These are phyloP conservation scores for Oryza brachyantha DNA, from an alignment of 176 grass and related monocot genomes.

Conservation along the genomic window DNA sequence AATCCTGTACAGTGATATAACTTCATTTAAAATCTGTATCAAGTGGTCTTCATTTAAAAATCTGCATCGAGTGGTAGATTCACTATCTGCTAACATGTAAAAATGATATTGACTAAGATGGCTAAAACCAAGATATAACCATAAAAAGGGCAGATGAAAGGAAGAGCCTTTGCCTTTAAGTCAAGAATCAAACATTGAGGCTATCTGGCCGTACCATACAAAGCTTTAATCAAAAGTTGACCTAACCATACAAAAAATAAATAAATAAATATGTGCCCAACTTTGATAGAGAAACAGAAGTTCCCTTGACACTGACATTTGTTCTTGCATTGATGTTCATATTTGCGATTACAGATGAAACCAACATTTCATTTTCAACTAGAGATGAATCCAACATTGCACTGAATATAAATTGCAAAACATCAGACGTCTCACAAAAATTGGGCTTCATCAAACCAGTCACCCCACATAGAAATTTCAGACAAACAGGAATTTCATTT, in stretches of 20 bases:
- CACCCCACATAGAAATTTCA: neutral
- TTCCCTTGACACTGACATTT: slow-evolving; percentile 11
- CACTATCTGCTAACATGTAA: neutral
- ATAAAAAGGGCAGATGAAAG: slow-evolving; percentile 3
- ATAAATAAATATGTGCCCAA: slow-evolving; percentile 27
- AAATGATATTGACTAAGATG: neutral
- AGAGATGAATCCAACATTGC: neutral
- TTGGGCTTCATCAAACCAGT: neutral
- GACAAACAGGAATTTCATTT: slow-evolving; percentile 1
- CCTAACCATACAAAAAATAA: slow-evolving; percentile 26
- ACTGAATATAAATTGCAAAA: neutral
- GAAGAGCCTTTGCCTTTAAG: neutral
- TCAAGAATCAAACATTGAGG: neutral
- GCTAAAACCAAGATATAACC: neutral
- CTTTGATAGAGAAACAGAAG: slow-evolving; percentile 29
- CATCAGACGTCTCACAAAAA: neutral
- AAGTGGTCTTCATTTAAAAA: too few species aligned
- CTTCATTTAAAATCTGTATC: neutral
- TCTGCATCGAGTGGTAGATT: neutral
- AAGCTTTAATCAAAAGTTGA: slow-evolving; percentile 21
- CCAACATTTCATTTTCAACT: neutral
- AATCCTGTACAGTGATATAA: neutral
- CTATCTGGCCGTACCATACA: neutral
- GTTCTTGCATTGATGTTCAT: neutral
- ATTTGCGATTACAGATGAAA: neutral